Base-by-base conservation (phyloP, 331 rosid species). In the Malus hybrid region DNA sequence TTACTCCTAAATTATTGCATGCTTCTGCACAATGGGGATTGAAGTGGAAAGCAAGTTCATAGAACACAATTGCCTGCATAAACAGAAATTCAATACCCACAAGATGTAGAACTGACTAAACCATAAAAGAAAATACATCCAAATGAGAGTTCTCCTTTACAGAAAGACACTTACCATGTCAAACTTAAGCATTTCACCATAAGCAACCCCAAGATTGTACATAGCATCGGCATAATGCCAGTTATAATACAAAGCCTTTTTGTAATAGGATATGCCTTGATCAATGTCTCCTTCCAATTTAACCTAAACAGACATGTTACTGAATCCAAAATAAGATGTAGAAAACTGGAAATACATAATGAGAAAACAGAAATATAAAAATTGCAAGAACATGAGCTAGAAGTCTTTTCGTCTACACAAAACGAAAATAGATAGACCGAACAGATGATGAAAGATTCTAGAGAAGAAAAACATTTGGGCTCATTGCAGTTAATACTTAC, bases 171-270 rank as follows among this genome's bases (percentile, higher is more conserved):
- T 72, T 79, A 94, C 99, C 99, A 86, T 90, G 80, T 94, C 99
- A 80, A 90, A 94, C 86, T 88, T 92, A n/a, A 94, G 97, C 97
- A 90, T 94, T 87, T 94, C 99, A 68, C 99, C 99, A 81, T 94
- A 94, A 59, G 99, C 99, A 79, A 94, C 99, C 72, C 97, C 99
- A 18, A 94, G 97, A 87, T 94, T 94, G 83, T 94, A 94, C 99
- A 94, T 92, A 70, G 99, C 99, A 83, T 94, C 97, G 67, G 99
- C 99, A 84, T 94, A 94, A 72, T 92, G 99, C 97, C 97, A 94
- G 78, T 94, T 94, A 76, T 90, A 92, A 85, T 73, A 90, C 86
- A 94, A 75, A 56, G 99, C 99, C 87, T 88, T 94, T 83, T 94
- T 94, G 78, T 94, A 94, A 80, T 84, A 89, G 39, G 92, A 89